Conservation (phyloP, 1,284 basidiomycete species). For the Ustilago bromivora region DNA sequence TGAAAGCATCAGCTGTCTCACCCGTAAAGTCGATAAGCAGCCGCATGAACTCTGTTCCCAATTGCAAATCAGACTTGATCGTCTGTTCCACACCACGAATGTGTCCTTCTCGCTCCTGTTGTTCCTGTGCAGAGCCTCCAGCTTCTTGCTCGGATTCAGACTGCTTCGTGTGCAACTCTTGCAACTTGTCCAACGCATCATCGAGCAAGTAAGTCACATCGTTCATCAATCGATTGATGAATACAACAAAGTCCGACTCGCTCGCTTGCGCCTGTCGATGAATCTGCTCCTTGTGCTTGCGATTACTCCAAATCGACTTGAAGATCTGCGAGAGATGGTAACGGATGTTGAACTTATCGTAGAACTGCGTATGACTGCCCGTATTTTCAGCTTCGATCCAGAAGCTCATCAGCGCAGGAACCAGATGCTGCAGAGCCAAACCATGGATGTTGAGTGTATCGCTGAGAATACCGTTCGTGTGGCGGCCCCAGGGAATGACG, state of each 20-base stretch:
- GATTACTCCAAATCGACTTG: constrained; percentile 66
- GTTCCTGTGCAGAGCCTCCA: constrained; percentile 77
- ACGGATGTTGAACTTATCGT: constrained; percentile 92
- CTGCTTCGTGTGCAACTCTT: constrained; percentile 88
- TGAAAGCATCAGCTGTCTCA: constrained; percentile 90
- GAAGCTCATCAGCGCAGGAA: constrained; percentile 91
- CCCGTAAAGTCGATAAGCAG: constrained; percentile 91
- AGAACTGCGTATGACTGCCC: constrained; percentile 97
- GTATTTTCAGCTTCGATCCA: constrained; percentile 99
- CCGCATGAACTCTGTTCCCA: constrained; percentile 88
- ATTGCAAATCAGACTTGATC: constrained; percentile 85
- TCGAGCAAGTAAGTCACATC: constrained; percentile 98
- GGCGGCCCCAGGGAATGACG: constrained; percentile 80
- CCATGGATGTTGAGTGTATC: constrained; percentile 85
- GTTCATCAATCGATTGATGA: constrained; percentile 98
- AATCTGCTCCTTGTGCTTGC: constrained; percentile 64
- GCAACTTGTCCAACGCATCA: constrained; percentile 89
- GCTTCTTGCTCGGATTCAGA: constrained; percentile 76
- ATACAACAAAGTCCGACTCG: constrained; percentile 75
- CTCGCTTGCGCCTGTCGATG: constrained; percentile 52
- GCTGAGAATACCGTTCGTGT: constrained; percentile 82
- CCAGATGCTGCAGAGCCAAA: constrained; percentile 86
- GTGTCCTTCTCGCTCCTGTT: constrained; percentile 84
- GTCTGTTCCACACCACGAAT: constrained; percentile 83
- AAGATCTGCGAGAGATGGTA: constrained; percentile 65